Percentiles rank a stretch among this genome's conserved stretches.
These are phyloP conservation scores for Scortechinia acanthostroma DNA, from an alignment of 2,329 filamentous ascomycete genomes.

Conservation along the genomic window DNA sequence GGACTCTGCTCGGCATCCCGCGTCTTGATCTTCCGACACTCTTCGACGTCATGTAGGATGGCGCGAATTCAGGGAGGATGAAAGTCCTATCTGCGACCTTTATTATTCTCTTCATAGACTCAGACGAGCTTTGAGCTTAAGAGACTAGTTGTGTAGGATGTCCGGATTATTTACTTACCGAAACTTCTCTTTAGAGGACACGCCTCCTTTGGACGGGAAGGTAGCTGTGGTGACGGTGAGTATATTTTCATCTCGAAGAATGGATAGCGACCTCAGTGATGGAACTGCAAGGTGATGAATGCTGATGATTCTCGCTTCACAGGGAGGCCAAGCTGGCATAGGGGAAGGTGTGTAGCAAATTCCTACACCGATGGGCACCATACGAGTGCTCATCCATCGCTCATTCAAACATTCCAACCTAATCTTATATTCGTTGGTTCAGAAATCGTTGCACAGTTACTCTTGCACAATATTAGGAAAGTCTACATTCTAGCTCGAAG, in stretches of 20 bases:
- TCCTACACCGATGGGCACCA: neutral
- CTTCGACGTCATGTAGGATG: too few species aligned
- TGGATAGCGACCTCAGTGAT: neutral
- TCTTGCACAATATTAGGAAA: neutral
- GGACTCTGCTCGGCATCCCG: too few species aligned
- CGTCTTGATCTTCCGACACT: too few species aligned
- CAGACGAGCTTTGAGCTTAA: too few species aligned
- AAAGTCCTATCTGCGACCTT: too few species aligned
- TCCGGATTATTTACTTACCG: constrained; percentile 14
- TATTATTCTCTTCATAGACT: too few species aligned
- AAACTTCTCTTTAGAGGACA: constrained; percentile 15
- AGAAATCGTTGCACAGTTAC: neutral
- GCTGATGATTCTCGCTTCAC: neutral
- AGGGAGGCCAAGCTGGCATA: neutral
- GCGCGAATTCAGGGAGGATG: too few species aligned
- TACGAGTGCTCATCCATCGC: neutral
- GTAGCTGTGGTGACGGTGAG: constrained; percentile 15
- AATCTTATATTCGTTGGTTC: neutral
- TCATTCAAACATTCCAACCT: neutral
- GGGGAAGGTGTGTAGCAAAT: neutral
- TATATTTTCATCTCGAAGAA: neutral
- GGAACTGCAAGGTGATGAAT: constrained; percentile 2
- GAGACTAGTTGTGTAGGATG: too few species aligned
- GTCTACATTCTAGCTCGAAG: neutral
- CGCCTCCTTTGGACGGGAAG: constrained; percentile 13